Evolutionary conservation across 768 basidiomycete species (phyloP), one percentile per base, ranked within the genome.

Genomic region (Fomitopsis pulvina): DNA sequence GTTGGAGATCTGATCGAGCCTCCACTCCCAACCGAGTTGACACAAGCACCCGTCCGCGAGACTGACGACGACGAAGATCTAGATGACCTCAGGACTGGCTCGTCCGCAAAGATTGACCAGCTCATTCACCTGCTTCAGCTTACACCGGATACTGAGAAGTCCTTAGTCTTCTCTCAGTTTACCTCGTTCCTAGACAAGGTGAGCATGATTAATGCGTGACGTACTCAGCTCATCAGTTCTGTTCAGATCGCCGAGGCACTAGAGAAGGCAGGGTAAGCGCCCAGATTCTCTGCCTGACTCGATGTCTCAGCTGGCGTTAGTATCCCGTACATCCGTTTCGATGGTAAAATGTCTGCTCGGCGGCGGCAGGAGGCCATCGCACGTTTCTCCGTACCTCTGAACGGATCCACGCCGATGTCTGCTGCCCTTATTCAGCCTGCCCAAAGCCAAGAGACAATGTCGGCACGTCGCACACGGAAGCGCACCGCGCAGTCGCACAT

Each of bases 151-250:
- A 76, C 72, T 1, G 86, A 91, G 53, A 94, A 94, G 64, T 85
- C 85, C 2, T 69, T 94, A 2, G 89, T 94, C 1, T 94, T 94
- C 61, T 91, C 87, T 2, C 92, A 94, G 58, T 94, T 92, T 59
- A 94, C 90, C 3, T 77, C 80, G 2, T 92, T 90, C 67, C 64
- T 92, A 47, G 84, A 89, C 68, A 85, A 89, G 70, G 89, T 85
- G 55, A 24, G 26, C n/a, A 38, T 32, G 11, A 27, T 20, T 26
- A 16, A 12, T 34, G 12, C 22, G 6, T 47, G 24, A n/a, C 14
- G 6, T 2, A 9, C 41, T 44, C 21, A 41, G 30, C 14, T 48
- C 20, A 8, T n/a, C 9, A 9, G 20, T 42, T 16, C 39, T 40
- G 18, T 34, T 18, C 51, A 90, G 85, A 85, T 93, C 55, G 85